Percentiles rank a stretch among this genome's conserved stretches.
Evolutionary conservation across 2,329 filamentous ascomycete genomes (phyloP).

Genomic region (Thielaviopsis populi): DNA sequence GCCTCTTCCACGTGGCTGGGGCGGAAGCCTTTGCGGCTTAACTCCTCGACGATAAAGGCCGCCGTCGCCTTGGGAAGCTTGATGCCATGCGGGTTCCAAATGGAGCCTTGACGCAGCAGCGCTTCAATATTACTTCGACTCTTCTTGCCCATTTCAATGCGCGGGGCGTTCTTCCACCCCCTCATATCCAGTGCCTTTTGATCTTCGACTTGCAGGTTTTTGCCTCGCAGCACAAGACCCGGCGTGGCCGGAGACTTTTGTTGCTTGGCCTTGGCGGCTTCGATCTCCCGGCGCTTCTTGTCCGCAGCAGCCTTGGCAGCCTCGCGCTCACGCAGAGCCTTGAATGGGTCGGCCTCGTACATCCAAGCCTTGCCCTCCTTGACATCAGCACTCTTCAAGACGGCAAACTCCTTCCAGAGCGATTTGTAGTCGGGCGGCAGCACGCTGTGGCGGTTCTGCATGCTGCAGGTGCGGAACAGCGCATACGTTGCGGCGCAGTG

Average conservation of each 20-base stretch:
- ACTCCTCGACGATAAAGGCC: slow-evolving; percentile 51
- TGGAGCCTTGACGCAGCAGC: slow-evolving; percentile 58
- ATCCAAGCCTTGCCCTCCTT: slow-evolving; percentile 68
- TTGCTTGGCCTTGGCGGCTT: slow-evolving; percentile 48
- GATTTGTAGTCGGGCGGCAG: slow-evolving; percentile 79
- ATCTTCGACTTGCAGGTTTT: slow-evolving; percentile 27
- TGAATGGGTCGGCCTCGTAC: slow-evolving; percentile 92
- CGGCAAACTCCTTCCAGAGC: slow-evolving; percentile 82
- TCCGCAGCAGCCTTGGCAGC: slow-evolving; percentile 60
- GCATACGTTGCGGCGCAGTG: slow-evolving; percentile 89
- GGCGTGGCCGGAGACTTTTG: slow-evolving; percentile 28
- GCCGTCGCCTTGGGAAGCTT: slow-evolving; percentile 45
- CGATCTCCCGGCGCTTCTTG: slow-evolving; percentile 62
- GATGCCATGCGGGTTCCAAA: slow-evolving; percentile 75
- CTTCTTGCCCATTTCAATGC: slow-evolving; percentile 80
- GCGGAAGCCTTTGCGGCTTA: slow-evolving; percentile 72
- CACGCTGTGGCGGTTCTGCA: slow-evolving; percentile 91
- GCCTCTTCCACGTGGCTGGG: slow-evolving; percentile 81
- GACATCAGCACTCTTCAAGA: slow-evolving; percentile 66
- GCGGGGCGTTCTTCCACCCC: slow-evolving; percentile 72
- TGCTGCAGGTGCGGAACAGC: slow-evolving; percentile 81
- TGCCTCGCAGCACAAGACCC: slow-evolving; percentile 11
- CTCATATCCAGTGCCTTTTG: slow-evolving; percentile 35
- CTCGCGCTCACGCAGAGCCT: slow-evolving; percentile 61
- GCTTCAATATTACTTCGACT: slow-evolving; percentile 67